Percentiles rank a stretch among this genome's conserved stretches.
Conservation (phyloP, 176 grass and related monocot genomes). For the Thalia dealbata region DNA sequence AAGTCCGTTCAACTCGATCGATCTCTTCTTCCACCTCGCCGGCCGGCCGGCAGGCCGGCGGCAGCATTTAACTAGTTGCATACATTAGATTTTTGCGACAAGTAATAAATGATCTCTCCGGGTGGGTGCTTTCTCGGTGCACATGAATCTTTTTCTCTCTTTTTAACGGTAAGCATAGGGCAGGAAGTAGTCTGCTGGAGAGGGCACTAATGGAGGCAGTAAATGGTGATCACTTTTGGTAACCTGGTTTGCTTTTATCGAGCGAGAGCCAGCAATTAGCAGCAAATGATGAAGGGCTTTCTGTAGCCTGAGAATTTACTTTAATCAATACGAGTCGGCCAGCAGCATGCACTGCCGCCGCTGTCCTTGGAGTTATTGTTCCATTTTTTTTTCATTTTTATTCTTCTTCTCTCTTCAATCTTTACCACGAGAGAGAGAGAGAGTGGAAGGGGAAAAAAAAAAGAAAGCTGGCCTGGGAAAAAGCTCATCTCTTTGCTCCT, state of each 20-base stretch:
- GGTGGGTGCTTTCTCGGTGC: neutral
- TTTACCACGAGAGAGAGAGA: slow-evolving; percentile 11
- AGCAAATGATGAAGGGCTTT: slow-evolving; percentile 8
- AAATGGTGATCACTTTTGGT: neutral
- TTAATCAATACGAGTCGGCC: neutral
- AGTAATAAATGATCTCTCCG: too few species aligned
- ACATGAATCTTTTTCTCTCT: neutral
- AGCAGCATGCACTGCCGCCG: neutral
- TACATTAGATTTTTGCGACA: too few species aligned
- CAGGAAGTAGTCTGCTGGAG: neutral
- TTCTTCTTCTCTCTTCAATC: too few species aligned
- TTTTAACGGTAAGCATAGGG: neutral
- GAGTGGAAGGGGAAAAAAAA: too few species aligned
- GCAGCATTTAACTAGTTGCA: too few species aligned
- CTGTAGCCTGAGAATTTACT: neutral
- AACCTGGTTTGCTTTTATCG: neutral
- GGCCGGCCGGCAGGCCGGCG: too few species aligned
- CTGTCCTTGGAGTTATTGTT: neutral
- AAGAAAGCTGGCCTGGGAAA: slow-evolving; percentile 19
- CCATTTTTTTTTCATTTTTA: neutral
- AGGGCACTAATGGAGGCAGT: neutral
- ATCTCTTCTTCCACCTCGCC: too few species aligned
- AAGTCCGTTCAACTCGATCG: slow-evolving; percentile 4
- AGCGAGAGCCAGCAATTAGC: neutral
- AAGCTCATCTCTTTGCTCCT: slow-evolving; percentile 10